phyloP scores from a whole-genome alignment of 176 grass and related monocot genomes.

The Hordeum vulgare region MorexV3_pseudomolecules_assembly NC_058519.1:655571273-655571772 shows the following conservation, averaged over 20 bases:
- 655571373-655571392: slow-evolving; percentile 23
- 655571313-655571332: not conserved
- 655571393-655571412: slow-evolving; percentile 18
- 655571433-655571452: not conserved
- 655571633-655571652: not conserved
- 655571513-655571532: slow-evolving; percentile 42
- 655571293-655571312: not conserved
- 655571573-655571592: slow-evolving; percentile 32
- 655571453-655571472: slow-evolving; percentile 27
- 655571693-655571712: not conserved
- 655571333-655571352: not conserved
- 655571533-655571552: not conserved
- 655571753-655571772: not conserved
- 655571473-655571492: slow-evolving; percentile 18
- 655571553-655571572: slow-evolving; percentile 37
- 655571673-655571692: not conserved
- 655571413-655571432: slow-evolving; percentile 24
- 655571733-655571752: slow-evolving; percentile 10
- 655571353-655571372: slow-evolving; percentile 10
- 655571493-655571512: slow-evolving; percentile 21
- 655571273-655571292: slow-evolving; percentile 8
- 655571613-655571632: not conserved
- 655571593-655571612: slow-evolving; percentile 30
- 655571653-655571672: not conserved
- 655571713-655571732: slow-evolving; percentile 25